Conservation (phyloP, 2,329 filamentous ascomycete genomes). For the Fusarium irregulare region DNA sequence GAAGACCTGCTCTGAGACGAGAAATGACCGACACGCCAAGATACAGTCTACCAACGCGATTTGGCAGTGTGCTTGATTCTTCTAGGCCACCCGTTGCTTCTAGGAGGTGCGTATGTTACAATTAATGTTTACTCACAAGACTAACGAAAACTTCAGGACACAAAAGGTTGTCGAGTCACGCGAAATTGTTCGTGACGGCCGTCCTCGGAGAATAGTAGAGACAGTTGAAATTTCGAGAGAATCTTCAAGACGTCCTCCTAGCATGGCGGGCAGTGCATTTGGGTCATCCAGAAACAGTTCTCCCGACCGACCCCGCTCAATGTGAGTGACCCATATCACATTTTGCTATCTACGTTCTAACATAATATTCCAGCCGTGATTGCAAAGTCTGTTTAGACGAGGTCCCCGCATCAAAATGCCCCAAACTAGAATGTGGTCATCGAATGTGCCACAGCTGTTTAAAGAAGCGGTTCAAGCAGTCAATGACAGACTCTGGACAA, state of each 20-base stretch:
- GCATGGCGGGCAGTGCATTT: constrained; percentile 46
- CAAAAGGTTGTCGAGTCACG: constrained; percentile 42
- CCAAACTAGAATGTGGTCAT: constrained; percentile 81
- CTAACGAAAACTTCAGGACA: constrained; percentile 30
- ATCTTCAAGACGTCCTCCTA: constrained; percentile 44
- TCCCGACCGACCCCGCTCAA: constrained; percentile 41
- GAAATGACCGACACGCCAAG: constrained; percentile 48
- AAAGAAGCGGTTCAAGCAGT: constrained; percentile 78
- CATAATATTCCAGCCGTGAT: constrained; percentile 63
- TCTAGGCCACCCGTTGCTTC: constrained; percentile 52
- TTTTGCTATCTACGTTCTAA: background rate
- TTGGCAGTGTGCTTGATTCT: constrained; percentile 49
- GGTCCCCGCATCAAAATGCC: constrained; percentile 70
- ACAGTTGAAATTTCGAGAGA: constrained; percentile 41
- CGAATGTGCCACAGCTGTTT: constrained; percentile 84
- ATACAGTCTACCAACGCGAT: constrained; percentile 42
- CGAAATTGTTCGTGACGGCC: constrained; percentile 41
- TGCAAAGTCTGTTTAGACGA: constrained; percentile 81
- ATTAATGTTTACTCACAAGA: background rate
- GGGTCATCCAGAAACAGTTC: constrained; percentile 45
- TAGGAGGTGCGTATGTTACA: constrained; percentile 43
- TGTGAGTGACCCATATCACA: constrained; percentile 35
- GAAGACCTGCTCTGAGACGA: constrained; percentile 45
- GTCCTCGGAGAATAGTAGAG: constrained; percentile 38
- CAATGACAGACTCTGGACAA: constrained; percentile 78